phyloP scores from a whole-genome alignment of 2,329 filamentous ascomycete genomes.

The Dothistroma pini region DNA sequence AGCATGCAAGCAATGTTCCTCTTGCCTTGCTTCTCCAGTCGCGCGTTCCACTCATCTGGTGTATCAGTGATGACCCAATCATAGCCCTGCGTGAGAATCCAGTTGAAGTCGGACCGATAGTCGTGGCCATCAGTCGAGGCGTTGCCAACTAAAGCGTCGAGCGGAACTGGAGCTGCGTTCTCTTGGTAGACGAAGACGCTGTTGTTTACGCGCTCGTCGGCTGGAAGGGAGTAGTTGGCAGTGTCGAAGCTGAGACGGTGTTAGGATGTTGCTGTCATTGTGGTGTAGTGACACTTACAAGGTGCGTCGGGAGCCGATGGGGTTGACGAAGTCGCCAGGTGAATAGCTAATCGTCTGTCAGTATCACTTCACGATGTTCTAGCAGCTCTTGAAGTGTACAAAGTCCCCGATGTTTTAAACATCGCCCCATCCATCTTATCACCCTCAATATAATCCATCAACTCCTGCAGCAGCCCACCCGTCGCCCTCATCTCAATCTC shows the following conservation, averaged over 20 bases:
- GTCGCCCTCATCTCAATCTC: background rate
- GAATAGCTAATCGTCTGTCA: conserved; percentile 8
- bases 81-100: conserved; percentile 18
- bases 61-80: conserved; percentile 25
- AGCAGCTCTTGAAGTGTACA: background rate
- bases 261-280: background rate
- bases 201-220: conserved; percentile 13
- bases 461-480: background rate
- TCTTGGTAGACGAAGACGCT: conserved; percentile 13
- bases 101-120: conserved; percentile 20
- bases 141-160: conserved; percentile 14
- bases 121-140: conserved; percentile 17
- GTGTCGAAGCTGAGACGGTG: conserved; percentile 10
- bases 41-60: conserved; percentile 20
- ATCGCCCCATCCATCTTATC: background rate
- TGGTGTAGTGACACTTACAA: background rate
- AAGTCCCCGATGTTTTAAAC: background rate
- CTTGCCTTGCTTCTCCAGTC: conserved; percentile 15
- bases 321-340: conserved; percentile 16
- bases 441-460: background rate
- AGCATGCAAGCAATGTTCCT: conserved; percentile 20
- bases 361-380: conserved; percentile 5
- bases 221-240: conserved; percentile 16
- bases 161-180: conserved; percentile 9
- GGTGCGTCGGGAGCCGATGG: conserved; percentile 5